phyloP scores from a whole-genome alignment of 139 green algal species.

The Coccomyxa sp. region DNA sequence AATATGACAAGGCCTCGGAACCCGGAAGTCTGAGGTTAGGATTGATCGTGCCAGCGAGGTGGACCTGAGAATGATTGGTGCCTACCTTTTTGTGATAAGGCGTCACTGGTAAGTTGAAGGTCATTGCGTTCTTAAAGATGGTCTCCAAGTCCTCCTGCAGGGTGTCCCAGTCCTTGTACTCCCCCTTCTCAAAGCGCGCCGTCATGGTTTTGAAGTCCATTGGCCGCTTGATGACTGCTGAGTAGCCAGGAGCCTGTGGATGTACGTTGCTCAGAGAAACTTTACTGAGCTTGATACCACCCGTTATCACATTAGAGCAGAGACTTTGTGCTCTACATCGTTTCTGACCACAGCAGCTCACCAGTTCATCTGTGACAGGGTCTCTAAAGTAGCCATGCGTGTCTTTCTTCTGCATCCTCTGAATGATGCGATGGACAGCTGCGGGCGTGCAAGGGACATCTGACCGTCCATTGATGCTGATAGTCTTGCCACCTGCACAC shows the following conservation, averaged over 20 bases:
- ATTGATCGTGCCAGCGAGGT: not conserved
- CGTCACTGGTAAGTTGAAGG: conserved; percentile 43
- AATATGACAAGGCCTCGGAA: not conserved
- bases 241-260: conserved; percentile 54
- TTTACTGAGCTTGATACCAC: not conserved
- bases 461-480: not conserved
- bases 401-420: conserved; percentile 46
- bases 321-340: not conserved
- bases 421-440: conserved; percentile 21
- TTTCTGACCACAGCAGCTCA: conserved; percentile 4
- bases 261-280: not conserved
- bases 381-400: conserved; percentile 45
- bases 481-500: not conserved
- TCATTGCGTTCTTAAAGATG: conserved; percentile 64
- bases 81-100: conserved; percentile 30
- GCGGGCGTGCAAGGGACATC: not conserved
- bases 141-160: conserved; percentile 44
- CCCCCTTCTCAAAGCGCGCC: conserved; percentile 20
- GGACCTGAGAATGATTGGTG: not conserved
- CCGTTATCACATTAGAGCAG: not conserved
- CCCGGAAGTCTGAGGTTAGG: not conserved
- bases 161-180: conserved; percentile 48
- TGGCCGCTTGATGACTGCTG: conserved; percentile 55
- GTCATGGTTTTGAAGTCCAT: conserved; percentile 82
- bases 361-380: conserved; percentile 55